Base-by-base conservation (phyloP, 805 yeast species). In the Metschnikowia continentalis region DNA sequence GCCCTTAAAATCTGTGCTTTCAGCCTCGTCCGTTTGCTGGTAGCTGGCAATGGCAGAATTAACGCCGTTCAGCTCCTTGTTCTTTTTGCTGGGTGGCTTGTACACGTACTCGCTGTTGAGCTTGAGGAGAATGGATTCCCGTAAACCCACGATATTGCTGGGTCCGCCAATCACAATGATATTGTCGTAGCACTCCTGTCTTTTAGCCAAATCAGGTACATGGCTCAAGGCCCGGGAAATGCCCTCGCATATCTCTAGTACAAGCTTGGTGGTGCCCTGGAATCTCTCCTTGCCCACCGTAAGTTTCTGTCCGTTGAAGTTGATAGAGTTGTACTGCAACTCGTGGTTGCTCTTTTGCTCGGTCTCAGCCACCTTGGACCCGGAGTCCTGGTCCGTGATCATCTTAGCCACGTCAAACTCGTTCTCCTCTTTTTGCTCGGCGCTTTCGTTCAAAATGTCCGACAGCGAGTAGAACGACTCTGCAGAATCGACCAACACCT, bases 241-340 rank as follows among this genome's bases (percentile, higher is more conserved):
- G 2, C 78, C 77, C 17, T 69, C 70, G 3, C 86, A 77, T 19
- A 92, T 75, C 20, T 64, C 62, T 4, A 69, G 72, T 33, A 92
- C 76, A 48, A 92, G 75, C 20, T 69, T 74, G 42, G 78, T 82
- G 35, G 86, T 73, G 1, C 97, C 98, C 64, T 80, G 84, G 68
- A 92, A 92, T 60, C 98, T 77, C 70, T 90, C 96, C 53, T 84
- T 87, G 2, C 98, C 98, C n/a, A 92, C 82, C 6, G 72, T 72
- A n/a, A 87, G 64, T 49, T 71, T 70, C n/a, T 61, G 61, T 8
- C 77, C 67, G 67, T 88, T 96, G 33, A 73, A 65, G 32, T 73
- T 64, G 63, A 91, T 92, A 6, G 75, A 65, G 66, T 90, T 91
- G n/a, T 71, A 77, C 59, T 87, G 92, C 52, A 84, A 66, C 61